Base-by-base conservation (phyloP, 2,329 filamentous ascomycete genomes). In the Colletotrichum siamense region DNA sequence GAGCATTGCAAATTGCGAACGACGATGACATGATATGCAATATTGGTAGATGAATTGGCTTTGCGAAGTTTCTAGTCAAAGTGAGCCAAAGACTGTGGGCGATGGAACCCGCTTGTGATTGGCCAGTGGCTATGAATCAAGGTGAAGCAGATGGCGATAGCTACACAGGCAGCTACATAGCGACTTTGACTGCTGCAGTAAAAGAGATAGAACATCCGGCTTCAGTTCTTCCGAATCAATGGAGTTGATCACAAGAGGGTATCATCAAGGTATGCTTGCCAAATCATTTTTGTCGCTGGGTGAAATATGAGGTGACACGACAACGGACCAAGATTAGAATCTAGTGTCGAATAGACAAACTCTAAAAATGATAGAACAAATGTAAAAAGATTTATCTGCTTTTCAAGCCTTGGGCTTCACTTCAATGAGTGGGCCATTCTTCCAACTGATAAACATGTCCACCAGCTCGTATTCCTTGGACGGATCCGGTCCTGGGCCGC, bases 381-480 rank as follows among this genome's bases (percentile, higher is more conserved):
- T 34, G 13, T 32, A 22, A 3, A 12, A 7, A 1, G 6, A 49
- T 13, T 39, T 0, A 6, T 15, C 4, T 36, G 6, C 8, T 34
- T 24, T 10, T n/a, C 24, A 49, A 32, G 16, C 22, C n/a, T 57
- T 22, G 8, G 67, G 22, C 24, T 49, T 69, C 36, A 73, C 52
- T 15, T 73, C 70, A 26, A 73, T 22, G 0, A 73, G 70, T 0
- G 70, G 70, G 7, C 70, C 70, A 18, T 36, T 73, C 22, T 73
- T 73, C 70, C 70, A 73, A 8, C 70, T 73, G n/a, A 73, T 73
- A 9, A 73, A 73, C 52, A 32, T 73, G 16, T 73, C 70, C n/a
- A 55, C 22, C 24, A 73, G 34, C 22, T 73, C 70, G 52, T 73
- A 73, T 12, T 73, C 70, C 1, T 62, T 28, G 5, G 70, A 52